Conservation (phyloP, 345 rosid species). For the Camelina sativa region DNA sequence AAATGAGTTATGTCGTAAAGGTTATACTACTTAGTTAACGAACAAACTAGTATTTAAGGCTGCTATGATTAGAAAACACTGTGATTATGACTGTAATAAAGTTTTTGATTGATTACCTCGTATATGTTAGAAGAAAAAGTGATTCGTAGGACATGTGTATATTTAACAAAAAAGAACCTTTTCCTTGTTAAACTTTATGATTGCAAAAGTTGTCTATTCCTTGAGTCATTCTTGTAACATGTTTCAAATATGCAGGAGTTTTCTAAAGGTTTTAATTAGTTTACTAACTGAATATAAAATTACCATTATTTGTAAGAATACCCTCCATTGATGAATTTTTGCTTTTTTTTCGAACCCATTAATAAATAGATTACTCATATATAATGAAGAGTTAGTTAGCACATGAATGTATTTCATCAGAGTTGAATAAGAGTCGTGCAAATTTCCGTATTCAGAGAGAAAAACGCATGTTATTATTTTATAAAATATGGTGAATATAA, state of each 20-base stretch:
- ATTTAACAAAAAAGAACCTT: neutral
- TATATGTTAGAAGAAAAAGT: neutral
- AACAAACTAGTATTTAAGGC: neutral
- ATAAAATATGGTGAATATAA: neutral
- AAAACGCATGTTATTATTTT: neutral
- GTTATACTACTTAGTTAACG: no score
- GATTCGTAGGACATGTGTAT: neutral
- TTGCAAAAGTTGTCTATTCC: no score
- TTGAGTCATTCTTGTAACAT: no score
- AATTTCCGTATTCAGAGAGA: neutral
- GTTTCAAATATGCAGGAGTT: no score
- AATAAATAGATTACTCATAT: no score
- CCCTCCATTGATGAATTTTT: no score
- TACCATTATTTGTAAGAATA: no score
- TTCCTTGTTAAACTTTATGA: no score
- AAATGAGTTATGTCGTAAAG: no score
- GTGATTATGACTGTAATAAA: neutral
- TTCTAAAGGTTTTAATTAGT: no score
- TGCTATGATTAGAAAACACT: neutral
- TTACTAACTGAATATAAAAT: no score
- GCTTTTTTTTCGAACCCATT: no score
- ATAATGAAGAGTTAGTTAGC: neutral
- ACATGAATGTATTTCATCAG: conserved; percentile 10
- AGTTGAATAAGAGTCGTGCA: conserved; percentile 9
- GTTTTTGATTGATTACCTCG: neutral